phyloP scores from a whole-genome alignment of 176 grass and related monocot species.

The Paspalum notatum region DNA sequence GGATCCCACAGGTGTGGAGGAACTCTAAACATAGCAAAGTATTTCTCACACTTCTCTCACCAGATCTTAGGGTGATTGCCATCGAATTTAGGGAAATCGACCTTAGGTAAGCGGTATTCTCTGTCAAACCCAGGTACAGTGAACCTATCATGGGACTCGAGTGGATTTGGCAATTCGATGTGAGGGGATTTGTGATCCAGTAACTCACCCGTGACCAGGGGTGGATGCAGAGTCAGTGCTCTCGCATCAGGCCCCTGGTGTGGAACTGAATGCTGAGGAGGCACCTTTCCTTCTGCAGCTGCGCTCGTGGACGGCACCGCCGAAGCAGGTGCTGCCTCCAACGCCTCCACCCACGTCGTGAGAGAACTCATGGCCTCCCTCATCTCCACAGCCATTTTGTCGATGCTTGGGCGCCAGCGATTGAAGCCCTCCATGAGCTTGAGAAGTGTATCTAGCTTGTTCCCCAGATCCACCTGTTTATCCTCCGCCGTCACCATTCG shows the following conservation, averaged over 20 bases:
- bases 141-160: accelerated
- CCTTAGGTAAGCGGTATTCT: not conserved
- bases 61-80: not conserved
- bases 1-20: not conserved
- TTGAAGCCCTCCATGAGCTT: not conserved
- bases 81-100: not conserved
- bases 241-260: not conserved
- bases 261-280: not conserved
- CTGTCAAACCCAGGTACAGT: accelerated
- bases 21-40: not conserved
- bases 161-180: accelerated
- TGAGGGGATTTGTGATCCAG: accelerated
- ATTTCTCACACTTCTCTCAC: not conserved
- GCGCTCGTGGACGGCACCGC: too few relatives aligned
- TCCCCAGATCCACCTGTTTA: not conserved
- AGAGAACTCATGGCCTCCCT: accelerated
- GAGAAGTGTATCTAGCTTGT: too few relatives aligned
- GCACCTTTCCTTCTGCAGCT: too few relatives aligned
- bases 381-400: not conserved
- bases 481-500: too few relatives aligned
- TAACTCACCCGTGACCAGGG: not conserved
- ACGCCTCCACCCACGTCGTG: not conserved
- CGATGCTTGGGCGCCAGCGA: accelerated
- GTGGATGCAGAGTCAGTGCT: accelerated
- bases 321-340: too few relatives aligned